Percentiles rank a stretch among this genome's conserved stretches.
Evolutionary conservation across 306 rosid genomes (phyloP).

Genomic region (Vigna reflexopilosa): DNA sequence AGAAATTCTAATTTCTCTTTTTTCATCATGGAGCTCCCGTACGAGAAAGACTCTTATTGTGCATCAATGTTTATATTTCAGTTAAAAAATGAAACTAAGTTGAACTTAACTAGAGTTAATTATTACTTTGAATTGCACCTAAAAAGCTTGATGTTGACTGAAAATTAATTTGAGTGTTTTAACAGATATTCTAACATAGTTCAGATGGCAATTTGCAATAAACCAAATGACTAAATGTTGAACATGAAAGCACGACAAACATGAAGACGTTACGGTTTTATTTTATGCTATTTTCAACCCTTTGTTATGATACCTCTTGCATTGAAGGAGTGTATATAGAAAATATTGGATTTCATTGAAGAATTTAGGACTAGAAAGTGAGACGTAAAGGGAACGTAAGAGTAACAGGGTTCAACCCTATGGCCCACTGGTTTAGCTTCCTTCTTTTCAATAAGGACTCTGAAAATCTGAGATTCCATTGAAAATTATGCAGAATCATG

Average conservation of each 20-base stretch:
- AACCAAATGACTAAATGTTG: not conserved
- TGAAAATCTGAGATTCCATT: not conserved
- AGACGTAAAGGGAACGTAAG: not conserved
- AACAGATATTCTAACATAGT: no score
- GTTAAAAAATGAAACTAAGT: no score
- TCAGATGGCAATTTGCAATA: not conserved
- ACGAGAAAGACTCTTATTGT: not conserved
- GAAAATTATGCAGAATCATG: not conserved
- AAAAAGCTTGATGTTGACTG: no score
- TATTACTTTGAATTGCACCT: no score
- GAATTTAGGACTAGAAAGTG: not conserved
- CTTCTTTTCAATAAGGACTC: not conserved
- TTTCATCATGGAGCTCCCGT: not conserved
- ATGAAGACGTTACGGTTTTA: not conserved
- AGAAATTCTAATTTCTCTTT: not conserved
- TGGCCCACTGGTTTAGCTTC: slow-evolving; percentile 3
- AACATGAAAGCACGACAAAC: not conserved
- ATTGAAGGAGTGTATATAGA: not conserved
- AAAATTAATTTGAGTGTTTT: no score
- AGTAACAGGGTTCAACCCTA: not conserved
- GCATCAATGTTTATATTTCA: no score
- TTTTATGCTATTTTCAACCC: not conserved
- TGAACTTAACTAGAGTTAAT: no score
- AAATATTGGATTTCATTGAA: not conserved
- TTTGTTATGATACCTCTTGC: not conserved